Evolutionary conservation across 805 yeast genomes (phyloP).

Genomic region (Zygosaccharomyces lentus): DNA sequence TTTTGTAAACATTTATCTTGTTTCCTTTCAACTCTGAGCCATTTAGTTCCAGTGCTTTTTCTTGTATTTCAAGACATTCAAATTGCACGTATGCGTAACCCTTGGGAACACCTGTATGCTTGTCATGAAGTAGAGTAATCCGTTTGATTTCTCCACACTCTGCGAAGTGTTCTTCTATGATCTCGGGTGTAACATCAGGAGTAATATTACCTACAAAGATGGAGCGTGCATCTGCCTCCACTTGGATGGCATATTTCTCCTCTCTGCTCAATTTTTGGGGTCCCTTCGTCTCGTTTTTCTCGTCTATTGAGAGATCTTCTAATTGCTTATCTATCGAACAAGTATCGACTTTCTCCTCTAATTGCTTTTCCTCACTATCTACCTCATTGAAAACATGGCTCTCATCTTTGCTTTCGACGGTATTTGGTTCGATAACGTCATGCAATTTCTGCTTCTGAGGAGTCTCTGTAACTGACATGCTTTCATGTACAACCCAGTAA

Average conservation of each 20-base stretch:
- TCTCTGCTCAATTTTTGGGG: slow-evolving; percentile 15
- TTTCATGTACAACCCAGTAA: neutral
- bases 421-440: neutral
- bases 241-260: slow-evolving; percentile 30
- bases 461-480: neutral
- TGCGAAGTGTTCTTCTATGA: slow-evolving; percentile 45
- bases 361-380: neutral
- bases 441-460: neutral
- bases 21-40: slow-evolving; percentile 45
- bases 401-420: neutral
- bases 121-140: slow-evolving; percentile 45
- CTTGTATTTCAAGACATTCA: slow-evolving; percentile 40
- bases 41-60: slow-evolving; percentile 44
- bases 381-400: neutral
- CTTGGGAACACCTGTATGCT: slow-evolving; percentile 43
- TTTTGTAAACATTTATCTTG: slow-evolving; percentile 43
- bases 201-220: slow-evolving; percentile 52
- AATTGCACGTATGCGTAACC: slow-evolving; percentile 67
- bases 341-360: neutral
- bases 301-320: neutral
- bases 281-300: slow-evolving; percentile 2
- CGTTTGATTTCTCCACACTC: slow-evolving; percentile 45
- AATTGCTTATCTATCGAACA: neutral
- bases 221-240: slow-evolving; percentile 49
- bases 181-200: slow-evolving; percentile 46